Evolutionary conservation across 306 rosid species (phyloP), one percentile per base, ranked within the genome.

Genomic region (Citrullus colocynthis): DNA sequence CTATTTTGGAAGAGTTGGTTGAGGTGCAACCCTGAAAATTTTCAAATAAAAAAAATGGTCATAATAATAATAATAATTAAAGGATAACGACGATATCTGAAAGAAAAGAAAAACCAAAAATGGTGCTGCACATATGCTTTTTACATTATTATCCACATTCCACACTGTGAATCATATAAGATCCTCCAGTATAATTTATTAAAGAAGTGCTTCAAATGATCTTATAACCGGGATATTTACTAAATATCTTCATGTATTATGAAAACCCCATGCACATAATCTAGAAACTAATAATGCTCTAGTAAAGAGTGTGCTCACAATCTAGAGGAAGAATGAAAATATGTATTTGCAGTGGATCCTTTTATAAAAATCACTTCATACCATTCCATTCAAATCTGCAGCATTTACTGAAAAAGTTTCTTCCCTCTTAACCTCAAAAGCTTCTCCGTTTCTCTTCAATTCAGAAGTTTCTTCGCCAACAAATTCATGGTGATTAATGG

Each of bases 1-100:
- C 93, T 49, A 88, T 57, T 85, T 84, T 85, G 57, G 87, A 84
- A 49, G 88, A 70, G 82, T 80, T 83, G 54, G 79, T 71, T 56
- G 79, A 73, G 78, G 72, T 77, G 72, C 87, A 72, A 41, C 88
- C 98, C 98, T 93, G 89, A 67, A 79, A 85, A 55, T 75, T 45
- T 36, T 62, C 17, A 72, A 20, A 28, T 3, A 16, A 48, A 73
- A 51, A 49, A 73, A 30, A 4, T 49, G 28, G 24, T 73, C 60
- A 51, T 30, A 52, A 15, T 48, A 48, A 71, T 71, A 71, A 45
- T 67, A 66, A 49, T 14, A 45, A 11, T 42, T 41, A 6, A 9
- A 17, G n/a, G 32, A 66, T 66, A 30, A 42, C 4, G 32, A 41
- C 10, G 17, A 5, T 37, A 9, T 70, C 24, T 42, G 39, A 14